Percentiles rank a stretch among this genome's conserved stretches.
Evolutionary conservation across 495 filamentous ascomycete genomes (phyloP).

Genomic region (Geoglossum glabrum): DNA sequence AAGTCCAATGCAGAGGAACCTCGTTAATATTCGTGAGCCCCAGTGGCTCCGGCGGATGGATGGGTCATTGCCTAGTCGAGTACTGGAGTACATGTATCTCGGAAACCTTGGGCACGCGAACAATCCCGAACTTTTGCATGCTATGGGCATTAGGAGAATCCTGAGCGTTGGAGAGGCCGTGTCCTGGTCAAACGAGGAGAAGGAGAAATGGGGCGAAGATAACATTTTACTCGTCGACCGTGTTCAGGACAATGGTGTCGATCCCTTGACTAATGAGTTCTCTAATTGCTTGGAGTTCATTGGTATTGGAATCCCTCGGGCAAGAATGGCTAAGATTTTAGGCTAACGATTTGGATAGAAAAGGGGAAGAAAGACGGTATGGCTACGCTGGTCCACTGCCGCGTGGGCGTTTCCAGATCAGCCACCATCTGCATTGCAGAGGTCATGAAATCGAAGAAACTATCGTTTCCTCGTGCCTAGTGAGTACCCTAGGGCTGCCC

Average conservation of each 20-base stretch:
- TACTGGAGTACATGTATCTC: conserved; percentile 88
- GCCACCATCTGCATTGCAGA: conserved; percentile 97
- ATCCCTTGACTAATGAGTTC: conserved; percentile 75
- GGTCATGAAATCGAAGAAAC: conserved; percentile 60
- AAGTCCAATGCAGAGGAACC: conserved; percentile 15
- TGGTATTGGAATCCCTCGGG: conserved; percentile 35
- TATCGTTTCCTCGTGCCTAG: conserved; percentile 87
- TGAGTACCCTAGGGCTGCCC: conserved; percentile 20
- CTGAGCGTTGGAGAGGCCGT: conserved; percentile 87
- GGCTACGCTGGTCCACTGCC: conserved; percentile 90
- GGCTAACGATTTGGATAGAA: conserved; percentile 26
- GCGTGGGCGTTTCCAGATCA: conserved; percentile 83
- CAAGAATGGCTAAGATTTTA: neutral
- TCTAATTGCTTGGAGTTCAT: conserved; percentile 78
- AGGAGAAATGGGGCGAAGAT: conserved; percentile 45
- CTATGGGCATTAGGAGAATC: conserved; percentile 68
- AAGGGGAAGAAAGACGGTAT: conserved; percentile 50
- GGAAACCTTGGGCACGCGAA: conserved; percentile 86
- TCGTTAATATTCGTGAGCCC: conserved; percentile 19
- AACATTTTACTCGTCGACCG: conserved; percentile 61
- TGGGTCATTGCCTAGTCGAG: conserved; percentile 71
- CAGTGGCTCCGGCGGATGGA: conserved; percentile 71
- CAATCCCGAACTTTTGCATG: conserved; percentile 61
- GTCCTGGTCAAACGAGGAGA: conserved; percentile 50
- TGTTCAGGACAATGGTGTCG: conserved; percentile 93